Evolutionary conservation across 1,284 basidiomycete genomes (phyloP).

Genomic region (Heliocybe sulcata): DNA sequence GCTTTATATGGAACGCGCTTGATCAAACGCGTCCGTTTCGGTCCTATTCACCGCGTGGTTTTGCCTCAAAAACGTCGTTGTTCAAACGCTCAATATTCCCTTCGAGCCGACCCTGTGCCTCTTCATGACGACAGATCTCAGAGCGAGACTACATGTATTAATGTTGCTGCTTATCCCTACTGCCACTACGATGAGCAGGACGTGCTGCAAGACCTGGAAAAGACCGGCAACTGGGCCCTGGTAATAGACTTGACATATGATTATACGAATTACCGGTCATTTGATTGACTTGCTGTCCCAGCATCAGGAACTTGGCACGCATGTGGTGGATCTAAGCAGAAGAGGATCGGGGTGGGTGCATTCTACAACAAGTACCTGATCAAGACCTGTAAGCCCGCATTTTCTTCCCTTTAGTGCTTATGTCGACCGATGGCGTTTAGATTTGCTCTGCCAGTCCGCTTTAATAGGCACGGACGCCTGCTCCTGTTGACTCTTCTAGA

Average conservation of each 20-base stretch:
- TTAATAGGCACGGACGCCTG: not conserved
- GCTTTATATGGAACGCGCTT: not conserved
- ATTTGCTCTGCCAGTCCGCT: slow-evolving; percentile 3
- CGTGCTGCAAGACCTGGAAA: not conserved
- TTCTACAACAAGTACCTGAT: not conserved
- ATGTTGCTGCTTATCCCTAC: not conserved
- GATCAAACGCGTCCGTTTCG: too few species aligned
- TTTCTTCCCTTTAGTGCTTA: not conserved
- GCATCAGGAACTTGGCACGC: not conserved
- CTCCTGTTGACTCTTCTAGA: not conserved
- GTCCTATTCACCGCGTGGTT: too few species aligned
- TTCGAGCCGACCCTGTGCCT: too few species aligned
- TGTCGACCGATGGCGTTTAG: not conserved
- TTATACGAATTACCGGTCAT: not conserved
- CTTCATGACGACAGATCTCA: not conserved
- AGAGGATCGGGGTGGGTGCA: not conserved
- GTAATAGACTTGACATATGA: not conserved
- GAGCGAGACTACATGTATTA: not conserved
- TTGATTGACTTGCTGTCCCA: not conserved
- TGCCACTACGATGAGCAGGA: not conserved
- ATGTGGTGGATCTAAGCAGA: not conserved
- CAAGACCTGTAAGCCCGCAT: not conserved
- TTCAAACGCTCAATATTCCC: too few species aligned
- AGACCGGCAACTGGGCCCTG: not conserved
- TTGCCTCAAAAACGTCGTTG: too few species aligned